These are phyloP conservation scores for Hymenoscyphus fructigenus DNA, from an alignment of 2,329 filamentous ascomycete genomes.

Conservation along the genomic window DNA sequence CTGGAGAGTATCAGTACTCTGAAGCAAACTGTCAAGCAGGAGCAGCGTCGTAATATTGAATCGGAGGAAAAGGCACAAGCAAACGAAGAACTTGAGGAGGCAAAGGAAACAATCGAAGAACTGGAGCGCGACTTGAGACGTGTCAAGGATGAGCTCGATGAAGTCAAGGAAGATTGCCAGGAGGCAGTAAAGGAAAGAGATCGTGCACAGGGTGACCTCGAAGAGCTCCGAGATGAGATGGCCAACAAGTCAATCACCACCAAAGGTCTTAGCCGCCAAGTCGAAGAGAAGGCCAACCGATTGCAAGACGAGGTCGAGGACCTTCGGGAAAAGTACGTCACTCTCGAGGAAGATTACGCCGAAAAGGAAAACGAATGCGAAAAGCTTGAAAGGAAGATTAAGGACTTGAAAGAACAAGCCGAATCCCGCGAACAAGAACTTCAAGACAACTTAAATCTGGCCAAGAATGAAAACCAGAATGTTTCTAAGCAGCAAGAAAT, in stretches of 20 bases:
- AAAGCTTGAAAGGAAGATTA: conserved; percentile 44
- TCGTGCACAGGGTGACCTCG: conserved; percentile 57
- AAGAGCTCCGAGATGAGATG: conserved; percentile 73
- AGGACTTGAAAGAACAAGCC: conserved; percentile 33
- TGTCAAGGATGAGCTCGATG: conserved; percentile 54
- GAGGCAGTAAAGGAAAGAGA: conserved; percentile 55
- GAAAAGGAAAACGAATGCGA: conserved; percentile 43
- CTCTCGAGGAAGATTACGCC: conserved; percentile 44
- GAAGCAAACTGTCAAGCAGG: conserved; percentile 59
- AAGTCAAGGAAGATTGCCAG: conserved; percentile 54
- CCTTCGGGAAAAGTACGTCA: conserved; percentile 45
- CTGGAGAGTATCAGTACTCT: conserved; percentile 53
- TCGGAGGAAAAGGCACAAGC: conserved; percentile 57
- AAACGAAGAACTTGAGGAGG: conserved; percentile 53
- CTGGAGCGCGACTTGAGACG: conserved; percentile 55
- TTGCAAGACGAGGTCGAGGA: conserved; percentile 65
- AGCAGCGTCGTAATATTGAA: conserved; percentile 50
- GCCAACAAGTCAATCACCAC: conserved; percentile 76
- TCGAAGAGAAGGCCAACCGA: conserved; percentile 67
- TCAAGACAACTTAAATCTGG: conserved; percentile 44
- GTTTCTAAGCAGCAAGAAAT: conserved; percentile 16
- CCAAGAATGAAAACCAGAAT: conserved; percentile 23
- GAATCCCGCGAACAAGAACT: conserved; percentile 34
- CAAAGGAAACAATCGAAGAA: conserved; percentile 57
- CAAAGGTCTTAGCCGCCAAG: conserved; percentile 71